Evolutionary conservation across 108 stramenopile genomes (phyloP).

Genomic region (Mediolabrus comicus): DNA sequence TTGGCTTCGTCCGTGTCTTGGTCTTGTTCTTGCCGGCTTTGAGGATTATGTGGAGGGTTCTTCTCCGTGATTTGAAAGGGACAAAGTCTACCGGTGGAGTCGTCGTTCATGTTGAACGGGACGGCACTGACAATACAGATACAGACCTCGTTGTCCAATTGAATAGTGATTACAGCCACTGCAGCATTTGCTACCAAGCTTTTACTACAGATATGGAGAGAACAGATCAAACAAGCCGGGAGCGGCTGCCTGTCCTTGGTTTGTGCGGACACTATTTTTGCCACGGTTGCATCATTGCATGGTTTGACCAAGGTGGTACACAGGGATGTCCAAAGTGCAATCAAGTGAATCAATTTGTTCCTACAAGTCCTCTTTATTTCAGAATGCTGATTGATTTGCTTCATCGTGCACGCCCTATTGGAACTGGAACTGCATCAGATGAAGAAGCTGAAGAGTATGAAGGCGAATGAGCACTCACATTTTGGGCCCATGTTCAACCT

Average conservation of each 20-base stretch:
- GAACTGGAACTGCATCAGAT: not conserved
- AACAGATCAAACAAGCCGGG: not conserved
- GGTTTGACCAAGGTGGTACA: too few species aligned
- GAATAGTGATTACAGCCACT: not conserved
- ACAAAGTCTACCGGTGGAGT: too few species aligned
- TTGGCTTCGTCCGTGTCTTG: not conserved
- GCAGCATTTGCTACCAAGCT: not conserved
- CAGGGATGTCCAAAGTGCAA: not conserved
- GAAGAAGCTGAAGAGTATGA: too few species aligned
- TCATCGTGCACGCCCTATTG: not conserved
- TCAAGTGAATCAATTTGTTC: not conserved
- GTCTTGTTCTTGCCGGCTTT: not conserved
- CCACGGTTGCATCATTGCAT: not conserved
- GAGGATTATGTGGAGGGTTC: too few species aligned
- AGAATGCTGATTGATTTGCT: not conserved
- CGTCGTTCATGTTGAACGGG: not conserved
- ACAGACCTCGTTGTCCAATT: not conserved
- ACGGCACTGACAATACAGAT: not conserved
- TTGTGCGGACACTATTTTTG: not conserved
- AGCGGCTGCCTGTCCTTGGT: not conserved
- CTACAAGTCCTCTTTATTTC: not conserved
- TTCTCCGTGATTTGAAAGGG: too few species aligned
- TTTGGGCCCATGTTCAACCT: too few species aligned
- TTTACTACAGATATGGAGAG: not conserved
- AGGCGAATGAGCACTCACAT: too few species aligned